Conservation (phyloP, 257 asterid species). For the Solanum etuberosum region DNA sequence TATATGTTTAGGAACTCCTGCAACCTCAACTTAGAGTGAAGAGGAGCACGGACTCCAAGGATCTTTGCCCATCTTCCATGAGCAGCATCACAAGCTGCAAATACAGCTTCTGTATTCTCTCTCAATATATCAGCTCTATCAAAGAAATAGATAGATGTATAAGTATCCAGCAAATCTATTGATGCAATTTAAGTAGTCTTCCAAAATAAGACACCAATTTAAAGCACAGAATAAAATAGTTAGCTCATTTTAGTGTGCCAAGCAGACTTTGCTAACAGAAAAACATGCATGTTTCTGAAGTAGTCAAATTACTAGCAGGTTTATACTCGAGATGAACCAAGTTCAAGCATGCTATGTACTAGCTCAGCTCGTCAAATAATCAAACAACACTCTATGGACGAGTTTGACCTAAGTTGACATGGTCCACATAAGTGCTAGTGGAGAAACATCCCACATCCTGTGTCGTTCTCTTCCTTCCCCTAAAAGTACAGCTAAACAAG, state of each 20-base stretch:
- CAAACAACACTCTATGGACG: background rate
- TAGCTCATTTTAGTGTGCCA: background rate
- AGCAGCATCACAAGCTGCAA: slow-evolving; percentile 99
- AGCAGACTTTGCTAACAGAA: background rate
- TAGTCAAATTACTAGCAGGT: background rate
- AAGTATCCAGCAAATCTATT: background rate
- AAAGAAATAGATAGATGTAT: slow-evolving; percentile 1
- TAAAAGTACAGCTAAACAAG: background rate
- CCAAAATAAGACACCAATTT: background rate
- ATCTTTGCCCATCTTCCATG: slow-evolving; percentile 99
- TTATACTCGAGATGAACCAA: background rate
- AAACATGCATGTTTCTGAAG: background rate
- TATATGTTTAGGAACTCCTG: slow-evolving; percentile 82
- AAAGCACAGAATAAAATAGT: background rate
- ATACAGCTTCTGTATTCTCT: slow-evolving; percentile 94
- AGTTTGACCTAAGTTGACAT: background rate
- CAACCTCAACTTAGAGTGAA: slow-evolving; percentile 77
- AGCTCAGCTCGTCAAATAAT: background rate
- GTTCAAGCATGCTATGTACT: background rate
- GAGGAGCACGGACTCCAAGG: slow-evolving; percentile 89
- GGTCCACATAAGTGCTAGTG: background rate
- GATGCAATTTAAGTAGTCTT: background rate
- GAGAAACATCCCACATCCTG: background rate
- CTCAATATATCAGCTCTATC: slow-evolving; percentile 88
- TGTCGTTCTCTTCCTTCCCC: background rate